These are phyloP conservation scores for Colletotrichum zoysiae DNA, from an alignment of 2,329 filamentous ascomycete genomes.

Conservation along the genomic window DNA sequence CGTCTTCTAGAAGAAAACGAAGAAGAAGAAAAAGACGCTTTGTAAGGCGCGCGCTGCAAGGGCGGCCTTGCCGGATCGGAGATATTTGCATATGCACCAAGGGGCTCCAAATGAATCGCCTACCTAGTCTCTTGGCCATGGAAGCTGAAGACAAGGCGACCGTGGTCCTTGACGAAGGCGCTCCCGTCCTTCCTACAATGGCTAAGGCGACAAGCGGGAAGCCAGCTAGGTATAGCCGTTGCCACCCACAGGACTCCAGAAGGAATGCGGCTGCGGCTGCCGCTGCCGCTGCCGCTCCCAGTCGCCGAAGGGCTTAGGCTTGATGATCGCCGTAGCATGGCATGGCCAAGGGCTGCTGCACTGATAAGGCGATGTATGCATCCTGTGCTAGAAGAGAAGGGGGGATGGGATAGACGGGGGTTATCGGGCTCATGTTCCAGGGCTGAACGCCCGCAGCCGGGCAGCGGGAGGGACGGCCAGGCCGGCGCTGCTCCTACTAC, in stretches of 20 bases:
- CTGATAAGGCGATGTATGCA: constrained; percentile 29
- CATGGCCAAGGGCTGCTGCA: constrained; percentile 35
- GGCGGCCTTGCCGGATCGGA: neutral
- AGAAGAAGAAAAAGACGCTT: no score
- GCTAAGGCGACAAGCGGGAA: constrained; percentile 1
- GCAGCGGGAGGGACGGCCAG: constrained; percentile 15
- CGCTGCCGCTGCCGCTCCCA: constrained; percentile 10
- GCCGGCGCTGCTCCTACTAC: constrained; percentile 19
- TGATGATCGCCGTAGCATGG: constrained; percentile 23
- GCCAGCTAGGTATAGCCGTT: neutral
- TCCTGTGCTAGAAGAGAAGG: neutral
- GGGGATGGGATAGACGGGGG: neutral
- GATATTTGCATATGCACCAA: constrained; percentile 12
- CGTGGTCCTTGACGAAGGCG: constrained; percentile 22
- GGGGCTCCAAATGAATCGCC: neutral
- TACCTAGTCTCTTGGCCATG: constrained; percentile 8
- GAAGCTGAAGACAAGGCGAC: constrained; percentile 29
- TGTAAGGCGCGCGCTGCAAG: neutral
- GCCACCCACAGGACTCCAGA: neutral
- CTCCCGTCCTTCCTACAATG: constrained; percentile 8
- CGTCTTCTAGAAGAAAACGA: neutral
- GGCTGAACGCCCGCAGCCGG: constrained; percentile 38
- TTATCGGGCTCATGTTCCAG: constrained; percentile 8
- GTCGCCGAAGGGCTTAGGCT: constrained; percentile 18
- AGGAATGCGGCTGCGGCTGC: constrained; percentile 29